phyloP scores from a whole-genome alignment of 805 yeast genomes.

The Candida tibetensis region DNA sequence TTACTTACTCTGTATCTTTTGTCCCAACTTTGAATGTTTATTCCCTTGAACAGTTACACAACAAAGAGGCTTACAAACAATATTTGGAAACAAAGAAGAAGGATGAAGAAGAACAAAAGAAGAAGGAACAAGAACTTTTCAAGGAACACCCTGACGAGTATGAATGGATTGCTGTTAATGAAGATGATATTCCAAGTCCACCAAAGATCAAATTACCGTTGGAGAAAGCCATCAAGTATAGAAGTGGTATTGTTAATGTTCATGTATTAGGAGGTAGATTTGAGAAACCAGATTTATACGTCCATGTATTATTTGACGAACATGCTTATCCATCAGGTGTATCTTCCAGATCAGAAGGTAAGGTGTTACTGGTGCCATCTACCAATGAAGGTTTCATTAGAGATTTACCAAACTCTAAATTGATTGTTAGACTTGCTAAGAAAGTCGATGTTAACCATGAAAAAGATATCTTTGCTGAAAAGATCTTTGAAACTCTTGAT shows the following conservation, averaged over 20 bases:
- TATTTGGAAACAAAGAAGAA: slow-evolving; percentile 32
- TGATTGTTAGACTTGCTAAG: slow-evolving; percentile 56
- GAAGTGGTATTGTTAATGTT: slow-evolving; percentile 62
- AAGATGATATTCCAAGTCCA: slow-evolving; percentile 33
- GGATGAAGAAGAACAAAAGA: slow-evolving; percentile 40
- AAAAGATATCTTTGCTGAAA: slow-evolving; percentile 52
- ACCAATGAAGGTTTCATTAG: slow-evolving; percentile 62
- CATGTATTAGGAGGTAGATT: slow-evolving; percentile 51
- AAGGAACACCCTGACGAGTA: slow-evolving; percentile 58
- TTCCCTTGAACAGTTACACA: slow-evolving; percentile 53
- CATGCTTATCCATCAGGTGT: slow-evolving; percentile 55
- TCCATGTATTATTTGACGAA: slow-evolving; percentile 68
- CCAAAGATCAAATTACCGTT: slow-evolving; percentile 47
- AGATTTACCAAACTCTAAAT: slow-evolving; percentile 61
- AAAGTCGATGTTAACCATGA: slow-evolving; percentile 45
- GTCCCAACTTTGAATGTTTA: slow-evolving; percentile 64
- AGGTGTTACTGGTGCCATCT: slow-evolving; percentile 42
- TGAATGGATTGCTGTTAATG: slow-evolving; percentile 57
- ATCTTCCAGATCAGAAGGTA: slow-evolving; percentile 48
- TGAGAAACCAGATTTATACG: slow-evolving; percentile 44
- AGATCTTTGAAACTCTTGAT: slow-evolving; percentile 48
- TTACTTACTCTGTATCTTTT: slow-evolving; percentile 58
- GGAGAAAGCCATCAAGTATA: slow-evolving; percentile 50
- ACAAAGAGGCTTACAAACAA: slow-evolving; percentile 42
- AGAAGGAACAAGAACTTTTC: slow-evolving; percentile 48